A percentile compares a stretch with the other conserved stretches of the same genome.
These are phyloP conservation scores for Cryptococcus neoformans DNA, from an alignment of 1,284 basidiomycete species.

Conservation along the genomic window DNA sequence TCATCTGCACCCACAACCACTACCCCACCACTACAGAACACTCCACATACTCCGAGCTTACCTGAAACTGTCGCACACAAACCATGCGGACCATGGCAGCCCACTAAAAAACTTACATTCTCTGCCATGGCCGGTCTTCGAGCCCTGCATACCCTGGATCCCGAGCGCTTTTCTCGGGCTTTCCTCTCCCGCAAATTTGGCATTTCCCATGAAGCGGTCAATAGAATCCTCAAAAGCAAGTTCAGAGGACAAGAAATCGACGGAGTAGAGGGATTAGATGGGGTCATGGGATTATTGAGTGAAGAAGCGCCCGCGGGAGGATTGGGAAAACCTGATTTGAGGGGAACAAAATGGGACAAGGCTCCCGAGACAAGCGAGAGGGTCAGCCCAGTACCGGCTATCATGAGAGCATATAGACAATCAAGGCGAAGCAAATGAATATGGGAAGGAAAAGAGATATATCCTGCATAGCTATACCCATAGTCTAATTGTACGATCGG, in stretches of 20 bases:
- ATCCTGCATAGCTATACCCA: neutral
- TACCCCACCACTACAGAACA: neutral
- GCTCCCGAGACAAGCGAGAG: conserved; percentile 38
- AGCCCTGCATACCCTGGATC: conserved; percentile 66
- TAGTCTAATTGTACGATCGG: neutral
- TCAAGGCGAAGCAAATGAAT: neutral
- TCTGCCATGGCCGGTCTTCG: conserved; percentile 86
- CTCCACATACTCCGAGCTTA: neutral
- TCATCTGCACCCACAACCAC: neutral
- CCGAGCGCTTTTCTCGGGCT: conserved; percentile 64
- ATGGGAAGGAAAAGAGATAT: neutral
- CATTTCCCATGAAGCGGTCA: conserved; percentile 80
- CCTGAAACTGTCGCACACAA: neutral
- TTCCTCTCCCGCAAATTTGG: conserved; percentile 73
- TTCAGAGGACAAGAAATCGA: conserved; percentile 41
- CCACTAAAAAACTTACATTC: conserved; percentile 80
- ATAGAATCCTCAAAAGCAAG: conserved; percentile 75
- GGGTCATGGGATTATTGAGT: conserved; percentile 3
- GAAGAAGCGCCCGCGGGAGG: conserved; percentile 20
- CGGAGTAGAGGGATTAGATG: conserved; percentile 56
- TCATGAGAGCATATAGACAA: conserved; percentile 21
- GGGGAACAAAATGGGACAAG: conserved; percentile 59
- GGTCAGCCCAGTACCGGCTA: conserved; percentile 32
- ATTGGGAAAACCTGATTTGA: conserved; percentile 57
- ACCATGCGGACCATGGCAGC: conserved; percentile 58